Percentiles rank a stretch among this genome's conserved stretches.
Conservation (phyloP, 176 grass and related monocot species). For the Tillandsia fasciculata region DNA sequence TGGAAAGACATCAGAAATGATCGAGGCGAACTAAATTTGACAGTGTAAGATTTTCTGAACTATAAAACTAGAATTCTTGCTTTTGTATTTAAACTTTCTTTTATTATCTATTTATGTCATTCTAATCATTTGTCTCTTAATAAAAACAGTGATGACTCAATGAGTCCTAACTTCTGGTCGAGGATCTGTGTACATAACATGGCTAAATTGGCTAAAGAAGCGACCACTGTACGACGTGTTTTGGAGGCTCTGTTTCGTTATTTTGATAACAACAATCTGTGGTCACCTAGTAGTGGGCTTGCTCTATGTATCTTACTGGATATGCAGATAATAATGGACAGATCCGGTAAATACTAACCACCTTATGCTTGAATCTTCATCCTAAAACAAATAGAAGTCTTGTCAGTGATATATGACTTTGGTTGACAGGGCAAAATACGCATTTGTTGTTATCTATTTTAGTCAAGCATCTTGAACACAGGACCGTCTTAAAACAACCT, state of each 20-base stretch:
- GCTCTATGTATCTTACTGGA: constrained; percentile 74
- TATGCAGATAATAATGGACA: constrained; percentile 87
- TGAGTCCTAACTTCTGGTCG: constrained; percentile 84
- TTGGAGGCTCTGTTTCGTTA: constrained; percentile 91
- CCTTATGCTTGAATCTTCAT: no score
- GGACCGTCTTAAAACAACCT: constrained; percentile 60
- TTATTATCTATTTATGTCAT: not conserved
- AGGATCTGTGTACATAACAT: constrained; percentile 96
- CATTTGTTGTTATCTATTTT: constrained; percentile 78
- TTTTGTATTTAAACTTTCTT: constrained; percentile 5
- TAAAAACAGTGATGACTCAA: constrained; percentile 50
- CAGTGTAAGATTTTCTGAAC: constrained; percentile 18
- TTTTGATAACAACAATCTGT: constrained; percentile 76
- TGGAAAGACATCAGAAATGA: constrained; percentile 69
- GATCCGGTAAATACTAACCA: constrained; percentile 40
- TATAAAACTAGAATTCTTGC: not conserved
- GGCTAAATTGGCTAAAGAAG: constrained; percentile 89
- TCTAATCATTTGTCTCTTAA: not conserved
- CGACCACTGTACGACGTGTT: constrained; percentile 74
- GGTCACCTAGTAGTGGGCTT: constrained; percentile 71
- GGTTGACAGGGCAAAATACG: constrained; percentile 68
- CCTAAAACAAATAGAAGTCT: not conserved
- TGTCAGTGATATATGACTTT: constrained; percentile 2
- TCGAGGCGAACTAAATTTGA: constrained; percentile 15
- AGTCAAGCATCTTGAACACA: constrained; percentile 93